Conservation (phyloP, 2,329 filamentous ascomycete genomes). For the Ceratocystis destructans region DNA sequence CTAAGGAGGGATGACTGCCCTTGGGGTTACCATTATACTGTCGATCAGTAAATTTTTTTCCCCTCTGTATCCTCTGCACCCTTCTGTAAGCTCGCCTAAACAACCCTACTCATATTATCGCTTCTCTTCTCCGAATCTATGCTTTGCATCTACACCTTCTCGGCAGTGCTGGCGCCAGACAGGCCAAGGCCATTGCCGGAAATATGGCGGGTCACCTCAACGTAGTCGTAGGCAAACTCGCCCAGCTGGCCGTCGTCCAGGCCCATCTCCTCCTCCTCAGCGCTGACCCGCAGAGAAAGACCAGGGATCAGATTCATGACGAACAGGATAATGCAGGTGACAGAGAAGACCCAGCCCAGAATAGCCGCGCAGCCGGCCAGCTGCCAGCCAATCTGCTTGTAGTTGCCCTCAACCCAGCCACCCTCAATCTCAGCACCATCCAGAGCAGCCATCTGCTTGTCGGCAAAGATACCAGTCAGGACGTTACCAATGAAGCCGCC, state of each 20-base stretch:
- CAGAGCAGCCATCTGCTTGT: conserved; percentile 58
- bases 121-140: neutral
- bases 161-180: conserved; percentile 12
- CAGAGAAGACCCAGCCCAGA: conserved; percentile 51
- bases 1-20: neutral
- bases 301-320: conserved; percentile 58
- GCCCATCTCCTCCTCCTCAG: conserved; percentile 56
- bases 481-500: conserved; percentile 72
- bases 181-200: conserved; percentile 25
- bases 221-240: conserved; percentile 75
- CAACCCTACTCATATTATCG: neutral
- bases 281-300: conserved; percentile 51
- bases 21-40: neutral
- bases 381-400: conserved; percentile 56
- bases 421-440: conserved; percentile 47
- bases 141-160: conserved; percentile 17
- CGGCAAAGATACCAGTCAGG: conserved; percentile 63
- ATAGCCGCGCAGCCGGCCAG: conserved; percentile 52
- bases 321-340: conserved; percentile 57
- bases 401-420: conserved; percentile 60
- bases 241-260: conserved; percentile 64
- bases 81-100: neutral
- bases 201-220: conserved; percentile 56
- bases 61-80: neutral
- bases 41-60: neutral